phyloP scores from a whole-genome alignment of 805 yeast species.

The Monosporozyma aerobia region DNA sequence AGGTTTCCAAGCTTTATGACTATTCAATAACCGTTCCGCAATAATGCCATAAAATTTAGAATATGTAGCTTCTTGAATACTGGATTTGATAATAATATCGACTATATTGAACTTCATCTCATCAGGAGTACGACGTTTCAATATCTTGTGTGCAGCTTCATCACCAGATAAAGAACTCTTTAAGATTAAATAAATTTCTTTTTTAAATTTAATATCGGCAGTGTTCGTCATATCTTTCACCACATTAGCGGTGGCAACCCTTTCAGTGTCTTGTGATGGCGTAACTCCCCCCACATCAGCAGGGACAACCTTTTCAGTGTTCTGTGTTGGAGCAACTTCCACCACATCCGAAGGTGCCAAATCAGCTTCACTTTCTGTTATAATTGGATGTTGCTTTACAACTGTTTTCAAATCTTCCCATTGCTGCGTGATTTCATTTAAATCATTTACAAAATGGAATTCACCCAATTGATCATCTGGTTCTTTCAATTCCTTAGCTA shows the following conservation, averaged over 20 bases:
- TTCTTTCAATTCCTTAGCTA: slow-evolving; percentile 4
- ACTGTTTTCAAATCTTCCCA: slow-evolving; percentile 40
- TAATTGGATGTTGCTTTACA: slow-evolving; percentile 28
- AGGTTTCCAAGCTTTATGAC: slow-evolving; percentile 46
- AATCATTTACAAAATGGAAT: slow-evolving; percentile 29
- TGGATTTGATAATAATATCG: slow-evolving; percentile 69
- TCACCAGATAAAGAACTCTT: slow-evolving; percentile 88
- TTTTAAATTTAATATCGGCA: slow-evolving; percentile 55
- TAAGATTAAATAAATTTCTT: slow-evolving; percentile 67
- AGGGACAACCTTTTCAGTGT: too few species aligned
- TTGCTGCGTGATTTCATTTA: slow-evolving; percentile 33
- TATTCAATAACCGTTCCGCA: slow-evolving; percentile 52
- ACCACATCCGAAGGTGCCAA: slow-evolving; percentile 8
- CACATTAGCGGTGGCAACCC: slow-evolving; percentile 12
- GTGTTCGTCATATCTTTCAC: slow-evolving; percentile 59
- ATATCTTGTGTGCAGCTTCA: slow-evolving; percentile 83
- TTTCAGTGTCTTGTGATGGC: background rate
- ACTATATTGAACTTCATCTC: slow-evolving; percentile 45
- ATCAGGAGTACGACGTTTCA: slow-evolving; percentile 39
- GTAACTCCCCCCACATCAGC: slow-evolving; percentile 7
- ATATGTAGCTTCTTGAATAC: slow-evolving; percentile 79
- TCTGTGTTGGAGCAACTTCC: slow-evolving; percentile 7
- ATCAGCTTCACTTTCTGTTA: slow-evolving; percentile 6
- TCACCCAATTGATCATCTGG: slow-evolving; percentile 38
- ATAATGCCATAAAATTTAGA: slow-evolving; percentile 77